phyloP scores from a whole-genome alignment of 495 filamentous ascomycete species.

The Hypoxylon subgilvum region DNA sequence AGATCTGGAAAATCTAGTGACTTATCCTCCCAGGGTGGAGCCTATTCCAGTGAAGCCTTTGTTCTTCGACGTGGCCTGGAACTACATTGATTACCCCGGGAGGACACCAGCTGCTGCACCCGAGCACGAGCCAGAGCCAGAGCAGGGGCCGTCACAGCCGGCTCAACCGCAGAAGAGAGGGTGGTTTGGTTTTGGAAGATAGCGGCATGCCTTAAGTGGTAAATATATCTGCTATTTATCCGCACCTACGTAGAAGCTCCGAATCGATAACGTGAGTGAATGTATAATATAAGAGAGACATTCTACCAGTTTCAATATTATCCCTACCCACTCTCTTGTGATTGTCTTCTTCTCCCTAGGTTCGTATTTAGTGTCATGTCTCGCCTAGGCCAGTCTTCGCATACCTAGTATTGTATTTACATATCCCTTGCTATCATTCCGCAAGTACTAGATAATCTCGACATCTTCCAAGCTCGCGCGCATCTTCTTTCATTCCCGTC shows the following conservation, averaged over 20 bases:
- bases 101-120: constrained; percentile 44
- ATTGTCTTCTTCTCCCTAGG: not conserved
- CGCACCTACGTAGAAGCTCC: constrained; percentile 12
- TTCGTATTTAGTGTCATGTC: no score
- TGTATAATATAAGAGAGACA: no score
- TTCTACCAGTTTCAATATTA: not conserved
- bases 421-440: constrained; percentile 22
- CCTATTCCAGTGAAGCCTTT: constrained; percentile 92
- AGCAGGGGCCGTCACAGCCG: constrained; percentile 36
- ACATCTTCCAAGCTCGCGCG: not conserved
- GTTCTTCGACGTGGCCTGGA: constrained; percentile 97
- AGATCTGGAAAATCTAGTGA: constrained; percentile 79
- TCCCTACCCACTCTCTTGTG: not conserved
- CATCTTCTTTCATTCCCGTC: not conserved
- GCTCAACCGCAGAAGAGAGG: constrained; percentile 71
- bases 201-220: constrained; percentile 19
- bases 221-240: not conserved
- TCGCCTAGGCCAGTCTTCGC: constrained; percentile 5
- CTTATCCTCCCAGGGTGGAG: constrained; percentile 81
- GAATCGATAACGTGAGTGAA: no score
- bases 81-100: constrained; percentile 94
- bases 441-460: constrained; percentile 2
- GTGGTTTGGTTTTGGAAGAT: constrained; percentile 91
- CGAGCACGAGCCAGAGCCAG: constrained; percentile 41
- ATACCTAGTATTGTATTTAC: constrained; percentile 8